These are phyloP conservation scores for Inonotus hispidus DNA, from an alignment of 1,284 basidiomycete genomes.

Conservation along the genomic window DNA sequence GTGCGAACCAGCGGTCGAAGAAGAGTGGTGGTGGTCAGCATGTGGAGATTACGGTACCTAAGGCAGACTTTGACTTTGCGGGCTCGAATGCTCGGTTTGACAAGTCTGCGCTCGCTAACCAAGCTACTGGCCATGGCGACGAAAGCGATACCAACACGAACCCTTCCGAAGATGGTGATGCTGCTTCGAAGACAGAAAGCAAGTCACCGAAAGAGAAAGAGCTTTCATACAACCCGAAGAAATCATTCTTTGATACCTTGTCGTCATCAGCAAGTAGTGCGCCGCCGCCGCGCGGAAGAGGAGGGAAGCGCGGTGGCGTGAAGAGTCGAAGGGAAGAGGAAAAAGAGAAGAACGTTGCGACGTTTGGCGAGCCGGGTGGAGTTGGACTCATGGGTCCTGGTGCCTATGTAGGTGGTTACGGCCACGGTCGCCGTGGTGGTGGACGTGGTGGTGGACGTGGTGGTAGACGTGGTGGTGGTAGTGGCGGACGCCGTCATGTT, in stretches of 20 bases:
- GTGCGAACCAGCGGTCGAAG: conserved; percentile 29
- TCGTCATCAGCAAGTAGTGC: conserved; percentile 46
- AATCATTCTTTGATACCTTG: conserved; percentile 75
- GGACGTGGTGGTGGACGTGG: conserved; percentile 31
- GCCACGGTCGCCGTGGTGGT: conserved; percentile 43
- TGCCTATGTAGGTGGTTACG: conserved; percentile 49
- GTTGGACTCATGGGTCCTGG: conserved; percentile 66
- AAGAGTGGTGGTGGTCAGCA: conserved; percentile 33
- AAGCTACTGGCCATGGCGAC: conserved; percentile 22
- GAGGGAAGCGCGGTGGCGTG: conserved; percentile 47
- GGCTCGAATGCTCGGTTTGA: conserved; percentile 71
- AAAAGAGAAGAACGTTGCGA: conserved; percentile 71
- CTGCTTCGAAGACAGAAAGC: conserved; percentile 26
- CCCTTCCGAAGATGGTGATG: conserved; percentile 19
- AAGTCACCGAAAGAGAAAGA: conserved; percentile 22
- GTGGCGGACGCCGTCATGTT: conserved; percentile 19
- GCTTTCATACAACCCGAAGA: conserved; percentile 64
- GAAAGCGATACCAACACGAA: conserved; percentile 20
- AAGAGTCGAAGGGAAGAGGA: conserved; percentile 72
- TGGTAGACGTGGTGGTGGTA: conserved; percentile 32
- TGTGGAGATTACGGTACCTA: conserved; percentile 39
- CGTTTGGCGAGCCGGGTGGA: conserved; percentile 76
- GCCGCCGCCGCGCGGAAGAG: conserved; percentile 29
- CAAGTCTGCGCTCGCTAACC: conserved; percentile 49
- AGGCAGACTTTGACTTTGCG: conserved; percentile 73